Conservation (phyloP, 2,329 filamentous ascomycete species). For the Penicillium sp. region DNA sequence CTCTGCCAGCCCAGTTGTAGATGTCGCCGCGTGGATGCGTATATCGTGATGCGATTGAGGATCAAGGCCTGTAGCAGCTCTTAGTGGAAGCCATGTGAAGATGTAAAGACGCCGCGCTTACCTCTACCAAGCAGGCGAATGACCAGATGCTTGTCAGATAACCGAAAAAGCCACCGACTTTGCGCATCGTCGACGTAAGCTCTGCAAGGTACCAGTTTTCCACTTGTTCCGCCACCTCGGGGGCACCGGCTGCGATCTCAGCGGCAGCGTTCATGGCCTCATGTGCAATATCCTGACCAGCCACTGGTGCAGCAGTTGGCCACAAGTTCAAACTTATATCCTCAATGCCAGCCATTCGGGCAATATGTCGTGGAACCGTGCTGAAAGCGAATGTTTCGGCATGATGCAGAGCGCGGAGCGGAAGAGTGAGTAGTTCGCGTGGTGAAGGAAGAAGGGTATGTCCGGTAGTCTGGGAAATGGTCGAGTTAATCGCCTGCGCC, state of each 20-base stretch:
- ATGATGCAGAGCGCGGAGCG: constrained; percentile 38
- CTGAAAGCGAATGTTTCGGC: constrained; percentile 38
- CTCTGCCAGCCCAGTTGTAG: constrained; percentile 74
- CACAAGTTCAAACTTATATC: constrained; percentile 27
- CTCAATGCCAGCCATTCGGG: constrained; percentile 29
- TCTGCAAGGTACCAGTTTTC: constrained; percentile 43
- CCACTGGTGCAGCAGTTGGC: constrained; percentile 14
- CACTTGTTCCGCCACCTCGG: constrained; percentile 33
- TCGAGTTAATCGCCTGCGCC: constrained; percentile 22
- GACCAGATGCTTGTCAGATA: constrained; percentile 95
- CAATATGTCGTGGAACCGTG: constrained; percentile 36
- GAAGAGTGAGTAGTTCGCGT: constrained; percentile 36
- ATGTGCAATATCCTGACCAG: constrained; percentile 27
- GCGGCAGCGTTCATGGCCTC: constrained; percentile 45
- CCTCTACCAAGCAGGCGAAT: constrained; percentile 78
- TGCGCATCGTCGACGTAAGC: constrained; percentile 58
- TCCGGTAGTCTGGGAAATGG: constrained; percentile 16
- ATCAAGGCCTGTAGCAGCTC: constrained; percentile 64
- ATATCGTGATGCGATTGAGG: constrained; percentile 89
- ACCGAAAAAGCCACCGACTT: constrained; percentile 81
- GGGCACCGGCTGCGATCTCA: constrained; percentile 34
- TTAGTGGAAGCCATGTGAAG: not conserved
- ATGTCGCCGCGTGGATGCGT: constrained; percentile 81
- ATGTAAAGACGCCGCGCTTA: constrained; percentile 33
- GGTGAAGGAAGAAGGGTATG: constrained; percentile 27